phyloP scores from a whole-genome alignment of 495 filamentous ascomycete species.

The Aspergillus sclerotioniger region DNA sequence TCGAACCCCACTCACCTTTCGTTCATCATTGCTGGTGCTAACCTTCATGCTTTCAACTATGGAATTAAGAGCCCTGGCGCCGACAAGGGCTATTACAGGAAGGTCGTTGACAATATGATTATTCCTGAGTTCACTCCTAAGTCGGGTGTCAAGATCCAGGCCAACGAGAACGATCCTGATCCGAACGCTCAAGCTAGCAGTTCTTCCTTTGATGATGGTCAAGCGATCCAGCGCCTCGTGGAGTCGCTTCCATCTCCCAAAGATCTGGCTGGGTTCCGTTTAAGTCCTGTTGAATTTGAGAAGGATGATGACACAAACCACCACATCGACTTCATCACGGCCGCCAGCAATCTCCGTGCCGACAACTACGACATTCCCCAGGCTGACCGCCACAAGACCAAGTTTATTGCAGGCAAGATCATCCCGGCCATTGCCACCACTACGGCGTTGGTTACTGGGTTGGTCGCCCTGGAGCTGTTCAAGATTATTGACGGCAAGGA shows the following conservation, averaged over 20 bases:
- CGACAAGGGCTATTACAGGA: slow-evolving; percentile 64
- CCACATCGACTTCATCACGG: slow-evolving; percentile 99
- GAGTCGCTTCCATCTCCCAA: slow-evolving; percentile 70
- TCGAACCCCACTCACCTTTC: slow-evolving; percentile 78
- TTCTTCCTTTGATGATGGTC: slow-evolving; percentile 62
- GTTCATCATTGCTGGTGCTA: slow-evolving; percentile 84
- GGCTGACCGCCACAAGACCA: slow-evolving; percentile 94
- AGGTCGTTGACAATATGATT: slow-evolving; percentile 88
- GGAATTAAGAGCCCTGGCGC: slow-evolving; percentile 75
- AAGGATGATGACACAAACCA: slow-evolving; percentile 98
- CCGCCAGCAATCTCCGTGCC: slow-evolving; percentile 92
- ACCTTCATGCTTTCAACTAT: slow-evolving; percentile 98
- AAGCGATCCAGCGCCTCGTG: slow-evolving; percentile 68
- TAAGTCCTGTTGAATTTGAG: slow-evolving; percentile 94
- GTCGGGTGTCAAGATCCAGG: slow-evolving; percentile 93
- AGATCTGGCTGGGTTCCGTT: slow-evolving; percentile 77
- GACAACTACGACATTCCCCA: slow-evolving; percentile 95
- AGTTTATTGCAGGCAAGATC: slow-evolving; percentile 99
- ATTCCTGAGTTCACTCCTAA: slow-evolving; percentile 94
- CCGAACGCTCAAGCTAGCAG: slow-evolving; percentile 67
- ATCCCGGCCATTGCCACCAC: slow-evolving; percentile 98
- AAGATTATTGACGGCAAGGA: slow-evolving; percentile 95
- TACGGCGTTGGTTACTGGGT: slow-evolving; percentile 90
- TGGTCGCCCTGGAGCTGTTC: slow-evolving; percentile 90
- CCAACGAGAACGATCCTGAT: slow-evolving; percentile 90